Evolutionary conservation across 1,284 basidiomycete species (phyloP).

Genomic region (Bjerkandera adusta): DNA sequence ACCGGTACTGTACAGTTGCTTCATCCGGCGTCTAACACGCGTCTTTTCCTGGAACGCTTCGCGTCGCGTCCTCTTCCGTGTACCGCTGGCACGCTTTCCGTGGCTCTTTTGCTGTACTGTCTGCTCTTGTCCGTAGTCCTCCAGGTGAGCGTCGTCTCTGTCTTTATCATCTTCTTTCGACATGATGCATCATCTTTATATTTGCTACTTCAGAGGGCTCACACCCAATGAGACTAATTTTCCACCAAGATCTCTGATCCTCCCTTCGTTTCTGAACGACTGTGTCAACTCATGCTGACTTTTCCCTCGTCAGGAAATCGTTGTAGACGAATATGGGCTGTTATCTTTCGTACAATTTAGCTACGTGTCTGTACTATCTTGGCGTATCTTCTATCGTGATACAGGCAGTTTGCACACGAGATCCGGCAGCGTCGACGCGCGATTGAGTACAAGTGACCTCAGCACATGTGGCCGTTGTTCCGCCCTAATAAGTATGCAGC

Average conservation of each 20-base stretch:
- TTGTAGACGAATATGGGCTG: too few species aligned
- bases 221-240: conserved; percentile 65
- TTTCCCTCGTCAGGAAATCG: background rate
- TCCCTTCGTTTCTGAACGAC: conserved; percentile 1
- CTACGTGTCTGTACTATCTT: too few species aligned
- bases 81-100: too few species aligned
- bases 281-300: conserved; percentile 2
- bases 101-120: too few species aligned
- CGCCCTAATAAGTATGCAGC: background rate
- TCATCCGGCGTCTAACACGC: conserved; percentile 7
- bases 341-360: too few species aligned
- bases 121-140: background rate
- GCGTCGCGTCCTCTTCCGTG: too few species aligned
- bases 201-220: conserved; percentile 86
- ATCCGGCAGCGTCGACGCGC: too few species aligned
- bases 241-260: conserved; percentile 80
- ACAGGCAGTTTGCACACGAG: too few species aligned
- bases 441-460: too few species aligned
- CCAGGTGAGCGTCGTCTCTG: background rate
- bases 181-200: conserved; percentile 49
- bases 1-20: conserved; percentile 38
- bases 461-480: background rate
- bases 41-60: too few species aligned
- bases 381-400: too few species aligned
- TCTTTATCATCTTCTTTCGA: conserved; percentile 48